phyloP scores from a whole-genome alignment of 1,284 basidiomycete species.

The Irpex sp. region DNA sequence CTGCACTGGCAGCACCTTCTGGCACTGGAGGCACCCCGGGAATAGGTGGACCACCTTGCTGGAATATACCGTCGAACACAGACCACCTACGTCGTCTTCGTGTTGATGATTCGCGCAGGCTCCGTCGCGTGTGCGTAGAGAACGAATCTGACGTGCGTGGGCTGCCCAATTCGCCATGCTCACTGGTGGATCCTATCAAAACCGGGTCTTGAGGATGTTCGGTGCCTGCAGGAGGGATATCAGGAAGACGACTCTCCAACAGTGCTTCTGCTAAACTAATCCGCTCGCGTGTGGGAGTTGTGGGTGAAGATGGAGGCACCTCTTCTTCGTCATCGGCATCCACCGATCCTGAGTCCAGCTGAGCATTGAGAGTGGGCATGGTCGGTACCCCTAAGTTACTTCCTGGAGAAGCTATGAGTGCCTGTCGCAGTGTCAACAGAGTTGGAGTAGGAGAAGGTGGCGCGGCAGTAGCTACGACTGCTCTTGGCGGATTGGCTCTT shows the following conservation, averaged over 20 bases:
- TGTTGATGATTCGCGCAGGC: constrained; percentile 24
- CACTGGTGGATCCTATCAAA: constrained; percentile 40
- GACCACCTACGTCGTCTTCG: constrained; percentile 54
- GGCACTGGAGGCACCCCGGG: constrained; percentile 21
- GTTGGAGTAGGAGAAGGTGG: constrained; percentile 61
- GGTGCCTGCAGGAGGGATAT: constrained; percentile 68
- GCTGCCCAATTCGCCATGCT: constrained; percentile 42
- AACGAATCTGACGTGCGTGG: constrained; percentile 47
- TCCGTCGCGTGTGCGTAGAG: constrained; percentile 27
- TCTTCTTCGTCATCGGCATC: constrained; percentile 49
- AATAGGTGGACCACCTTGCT: constrained; percentile 19
- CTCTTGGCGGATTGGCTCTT: constrained; percentile 30
- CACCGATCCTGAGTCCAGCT: constrained; percentile 17
- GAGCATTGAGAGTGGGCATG: constrained; percentile 2
- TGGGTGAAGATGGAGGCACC: constrained; percentile 23
- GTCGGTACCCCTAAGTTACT: constrained; percentile 15
- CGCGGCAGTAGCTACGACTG: constrained; percentile 35
- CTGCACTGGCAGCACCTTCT: constrained; percentile 13
- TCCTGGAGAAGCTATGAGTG: constrained; percentile 32
- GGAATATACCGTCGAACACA: constrained; percentile 44
- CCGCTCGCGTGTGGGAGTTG: constrained; percentile 45
- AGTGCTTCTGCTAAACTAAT: constrained; percentile 72
- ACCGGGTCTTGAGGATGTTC: constrained; percentile 64
- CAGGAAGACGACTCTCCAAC: constrained; percentile 72
- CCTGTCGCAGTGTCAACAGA: constrained; percentile 59